Conservation (phyloP, 164 flowering plant genomes). For the Vitis amurensis region DNA sequence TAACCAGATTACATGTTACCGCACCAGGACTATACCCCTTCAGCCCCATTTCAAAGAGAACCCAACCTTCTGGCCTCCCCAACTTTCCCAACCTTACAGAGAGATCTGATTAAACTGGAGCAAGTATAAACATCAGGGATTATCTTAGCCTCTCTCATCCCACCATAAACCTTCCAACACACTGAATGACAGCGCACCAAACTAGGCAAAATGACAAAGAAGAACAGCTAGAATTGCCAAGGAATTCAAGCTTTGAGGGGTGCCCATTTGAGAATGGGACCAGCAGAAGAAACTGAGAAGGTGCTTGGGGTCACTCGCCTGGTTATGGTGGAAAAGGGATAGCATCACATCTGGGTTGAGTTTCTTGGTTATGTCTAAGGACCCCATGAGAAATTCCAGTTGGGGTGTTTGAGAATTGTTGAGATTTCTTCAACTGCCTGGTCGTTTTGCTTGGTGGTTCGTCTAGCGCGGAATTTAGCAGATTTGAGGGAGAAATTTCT, state of each 20-base stretch:
- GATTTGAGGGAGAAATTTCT: not conserved
- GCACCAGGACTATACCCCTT: conserved; percentile 56
- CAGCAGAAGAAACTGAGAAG: conserved; percentile 66
- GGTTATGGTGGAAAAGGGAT: conserved; percentile 40
- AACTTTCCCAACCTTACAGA: conserved; percentile 53
- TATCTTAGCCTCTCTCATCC: conserved; percentile 43
- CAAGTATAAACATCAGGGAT: conserved; percentile 65
- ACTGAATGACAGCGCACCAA: conserved; percentile 55
- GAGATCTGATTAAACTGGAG: conserved; percentile 51
- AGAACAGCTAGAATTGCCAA: conserved; percentile 45
- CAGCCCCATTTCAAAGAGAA: conserved; percentile 59
- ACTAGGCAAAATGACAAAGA: conserved; percentile 47
- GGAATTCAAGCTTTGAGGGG: conserved; percentile 37
- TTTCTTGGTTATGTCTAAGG: conserved; percentile 32
- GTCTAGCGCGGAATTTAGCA: not conserved
- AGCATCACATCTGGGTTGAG: conserved; percentile 50
- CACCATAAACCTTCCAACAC: conserved; percentile 71
- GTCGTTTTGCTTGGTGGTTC: conserved; percentile 2
- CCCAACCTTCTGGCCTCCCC: conserved; percentile 35
- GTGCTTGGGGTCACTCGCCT: conserved; percentile 32
- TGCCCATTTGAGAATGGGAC: conserved; percentile 38
- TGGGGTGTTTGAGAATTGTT: conserved; percentile 30
- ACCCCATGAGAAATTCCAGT: conserved; percentile 47
- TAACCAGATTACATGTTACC: conserved; percentile 57
- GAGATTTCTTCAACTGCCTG: conserved; percentile 34